Conservation (phyloP, 257 asterid species). For the Hygrophila difformis region DNA sequence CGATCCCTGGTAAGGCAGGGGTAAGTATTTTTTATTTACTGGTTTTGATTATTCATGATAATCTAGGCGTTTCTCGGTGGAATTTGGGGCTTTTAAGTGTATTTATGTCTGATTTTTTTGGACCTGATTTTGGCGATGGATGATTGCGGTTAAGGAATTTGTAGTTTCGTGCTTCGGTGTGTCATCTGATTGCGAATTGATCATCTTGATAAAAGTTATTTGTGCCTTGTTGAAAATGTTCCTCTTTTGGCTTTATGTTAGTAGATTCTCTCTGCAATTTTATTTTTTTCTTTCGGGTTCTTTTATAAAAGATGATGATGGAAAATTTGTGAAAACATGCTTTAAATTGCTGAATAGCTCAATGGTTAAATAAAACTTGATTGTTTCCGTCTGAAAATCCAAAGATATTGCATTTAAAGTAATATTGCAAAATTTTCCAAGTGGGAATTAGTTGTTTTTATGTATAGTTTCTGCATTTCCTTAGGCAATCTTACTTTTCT, state of each 20-base stretch:
- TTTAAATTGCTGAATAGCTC: neutral
- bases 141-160: neutral
- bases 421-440: too few species aligned
- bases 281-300: neutral
- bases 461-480: too few species aligned
- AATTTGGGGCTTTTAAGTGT: neutral
- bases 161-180: neutral
- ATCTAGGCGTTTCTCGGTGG: neutral
- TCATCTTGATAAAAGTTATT: too few species aligned
- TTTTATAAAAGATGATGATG: neutral
- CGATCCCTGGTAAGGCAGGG: conserved; percentile 65
- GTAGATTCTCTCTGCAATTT: neutral
- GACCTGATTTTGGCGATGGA: neutral
- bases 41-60: neutral
- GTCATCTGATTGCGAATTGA: neutral
- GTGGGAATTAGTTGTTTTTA: too few species aligned
- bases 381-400: too few species aligned
- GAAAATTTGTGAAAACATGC: neutral
- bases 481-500: too few species aligned
- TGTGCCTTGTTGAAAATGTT: neutral
- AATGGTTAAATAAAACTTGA: neutral
- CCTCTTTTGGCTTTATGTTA: neutral
- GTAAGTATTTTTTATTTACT: conserved; percentile 23
- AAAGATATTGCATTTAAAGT: too few species aligned
- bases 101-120: neutral